Percentiles rank a stretch among this genome's conserved stretches.
Evolutionary conservation across 768 basidiomycete genomes (phyloP).

Genomic region (Pisolithus sp.): DNA sequence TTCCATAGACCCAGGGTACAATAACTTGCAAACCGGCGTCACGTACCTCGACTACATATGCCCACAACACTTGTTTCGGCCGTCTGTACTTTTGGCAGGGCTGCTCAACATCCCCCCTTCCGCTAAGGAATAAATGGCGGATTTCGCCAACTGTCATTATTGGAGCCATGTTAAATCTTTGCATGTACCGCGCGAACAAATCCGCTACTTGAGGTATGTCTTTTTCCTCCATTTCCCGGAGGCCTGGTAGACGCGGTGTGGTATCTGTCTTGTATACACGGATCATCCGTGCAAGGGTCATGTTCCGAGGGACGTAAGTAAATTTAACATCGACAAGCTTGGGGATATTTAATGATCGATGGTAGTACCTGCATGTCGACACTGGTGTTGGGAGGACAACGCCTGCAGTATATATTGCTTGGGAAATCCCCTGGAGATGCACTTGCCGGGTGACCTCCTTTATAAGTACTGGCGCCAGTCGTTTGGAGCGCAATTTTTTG

Average conservation of each 20-base stretch:
- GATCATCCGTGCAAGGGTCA: conserved; percentile 90
- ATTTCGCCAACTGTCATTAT: conserved; percentile 72
- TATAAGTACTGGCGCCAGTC: conserved; percentile 91
- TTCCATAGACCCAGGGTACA: not conserved
- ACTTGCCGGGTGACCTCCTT: conserved; percentile 95
- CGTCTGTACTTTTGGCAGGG: conserved; percentile 35
- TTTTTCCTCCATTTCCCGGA: conserved; percentile 82
- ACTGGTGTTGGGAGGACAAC: conserved; percentile 92
- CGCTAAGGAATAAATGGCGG: conserved; percentile 83
- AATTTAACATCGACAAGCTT: conserved; percentile 91
- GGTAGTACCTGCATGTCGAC: conserved; percentile 86
- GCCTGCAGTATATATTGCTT: conserved; percentile 96
- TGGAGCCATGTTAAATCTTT: conserved; percentile 79
- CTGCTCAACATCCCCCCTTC: conserved; percentile 52
- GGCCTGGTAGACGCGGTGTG: conserved; percentile 46
- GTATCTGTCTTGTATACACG: conserved; percentile 63
- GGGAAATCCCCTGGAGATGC: conserved; percentile 85
- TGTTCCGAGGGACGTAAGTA: conserved; percentile 76
- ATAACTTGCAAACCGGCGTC: conserved; percentile 21
- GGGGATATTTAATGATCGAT: conserved; percentile 84
- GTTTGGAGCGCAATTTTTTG: conserved; percentile 94
- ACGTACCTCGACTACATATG: conserved; percentile 85
- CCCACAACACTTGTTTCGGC: conserved; percentile 86
- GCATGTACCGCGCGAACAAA: conserved; percentile 73
- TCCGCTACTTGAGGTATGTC: conserved; percentile 69